Evolutionary conservation across 805 yeast species (phyloP), one percentile per base, ranked within the genome.

Genomic region (Barnettozyma sp.): DNA sequence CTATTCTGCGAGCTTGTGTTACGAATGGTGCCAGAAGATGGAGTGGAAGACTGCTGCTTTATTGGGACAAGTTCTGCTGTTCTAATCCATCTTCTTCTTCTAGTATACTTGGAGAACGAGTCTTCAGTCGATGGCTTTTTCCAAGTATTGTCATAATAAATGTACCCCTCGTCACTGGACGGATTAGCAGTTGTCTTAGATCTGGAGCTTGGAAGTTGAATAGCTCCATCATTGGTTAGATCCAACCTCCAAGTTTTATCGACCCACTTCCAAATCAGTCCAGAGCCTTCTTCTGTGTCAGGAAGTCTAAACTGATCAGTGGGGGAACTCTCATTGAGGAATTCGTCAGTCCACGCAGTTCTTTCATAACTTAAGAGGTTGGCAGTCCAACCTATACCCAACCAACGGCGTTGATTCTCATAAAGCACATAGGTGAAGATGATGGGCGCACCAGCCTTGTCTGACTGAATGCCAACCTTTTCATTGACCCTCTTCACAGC

Each of bases 321-420:
- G 7, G 87, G 67, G 6, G 82, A 76, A 1, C 85, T 73, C 55
- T 87, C 95, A 58, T 88, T 90, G 43, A 87, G 65, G 53, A 87
- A 88, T 57, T 88, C 97, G 56, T 90, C 98, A 0, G 97, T 88
- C 97, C 97, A 90, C 4, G 97, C 81, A 0, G 95, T 79, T 54
- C 98, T 73, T 61, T 90, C 98, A 55, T 90, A 90, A 33, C 94
- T 80, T 43, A 92, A 68, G 55, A 92, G 68, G 53, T 87, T 87
- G 12, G 94, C 69, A 0, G 97, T 90, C 98, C 98, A 90, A 10
- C 98, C 98, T 49, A 90, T 84, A 11, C 97, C 97, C 26, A 90
- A 68, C 98, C 98, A 90, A 50, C 94, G 78, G 54, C 98, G 76
- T 63, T 90, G 97, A 57, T 90, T 90, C 57, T 90, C 98, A 58